Conservation (phyloP, 805 yeast genomes). For the Isabelozyma rhagii region DNA sequence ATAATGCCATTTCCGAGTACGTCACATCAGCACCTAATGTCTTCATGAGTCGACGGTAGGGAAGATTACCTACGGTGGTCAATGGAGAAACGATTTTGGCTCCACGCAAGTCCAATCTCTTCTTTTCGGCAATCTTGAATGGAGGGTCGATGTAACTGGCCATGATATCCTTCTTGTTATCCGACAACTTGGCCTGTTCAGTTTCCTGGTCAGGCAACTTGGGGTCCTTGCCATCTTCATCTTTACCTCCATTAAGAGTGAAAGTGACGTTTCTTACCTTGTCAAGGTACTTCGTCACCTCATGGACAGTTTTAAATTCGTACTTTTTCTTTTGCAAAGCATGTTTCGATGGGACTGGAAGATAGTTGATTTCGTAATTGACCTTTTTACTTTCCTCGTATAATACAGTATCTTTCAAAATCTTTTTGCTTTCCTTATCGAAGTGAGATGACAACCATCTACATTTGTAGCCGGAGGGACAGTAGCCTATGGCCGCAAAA, state of each 20-base stretch:
- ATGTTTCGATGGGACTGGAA: conserved; percentile 44
- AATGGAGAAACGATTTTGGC: conserved; percentile 92
- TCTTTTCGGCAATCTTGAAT: conserved; percentile 78
- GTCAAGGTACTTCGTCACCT: conserved; percentile 63
- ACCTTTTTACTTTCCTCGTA: conserved; percentile 25
- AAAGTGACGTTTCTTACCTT: conserved; percentile 24
- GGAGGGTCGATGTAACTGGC: conserved; percentile 73
- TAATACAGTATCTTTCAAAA: conserved; percentile 43
- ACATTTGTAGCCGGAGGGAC: conserved; percentile 92
- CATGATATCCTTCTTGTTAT: conserved; percentile 25
- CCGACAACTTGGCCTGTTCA: conserved; percentile 7
- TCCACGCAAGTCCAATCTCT: conserved; percentile 57
- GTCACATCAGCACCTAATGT: conserved; percentile 89
- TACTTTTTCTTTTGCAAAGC: conserved; percentile 60
- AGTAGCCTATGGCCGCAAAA: conserved; percentile 73
- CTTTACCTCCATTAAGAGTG: conserved; percentile 40
- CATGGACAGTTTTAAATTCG: conserved; percentile 54
- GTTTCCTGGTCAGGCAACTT: conserved; percentile 17
- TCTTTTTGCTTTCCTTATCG: conserved; percentile 40
- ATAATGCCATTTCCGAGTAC: conserved; percentile 91
- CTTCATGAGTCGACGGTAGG: conserved; percentile 90
- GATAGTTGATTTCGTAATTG: conserved; percentile 64
- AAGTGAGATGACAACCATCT: conserved; percentile 82
- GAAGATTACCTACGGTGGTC: conserved; percentile 96
- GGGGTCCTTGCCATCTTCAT: conserved; percentile 26